Evolutionary conservation across 345 rosid species (phyloP).

Genomic region (Lepidium aucheri): DNA sequence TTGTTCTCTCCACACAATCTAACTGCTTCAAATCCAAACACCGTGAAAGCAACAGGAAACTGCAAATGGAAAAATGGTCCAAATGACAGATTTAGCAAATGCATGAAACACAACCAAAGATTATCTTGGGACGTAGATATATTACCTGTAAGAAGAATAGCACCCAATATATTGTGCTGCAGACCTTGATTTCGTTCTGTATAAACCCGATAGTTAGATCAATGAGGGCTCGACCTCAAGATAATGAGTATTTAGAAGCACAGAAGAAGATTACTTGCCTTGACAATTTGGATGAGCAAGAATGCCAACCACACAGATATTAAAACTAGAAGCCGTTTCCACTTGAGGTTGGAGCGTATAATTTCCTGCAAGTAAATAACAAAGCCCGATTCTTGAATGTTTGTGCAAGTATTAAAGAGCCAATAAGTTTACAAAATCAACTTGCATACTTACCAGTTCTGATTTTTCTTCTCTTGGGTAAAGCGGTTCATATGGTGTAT

Average conservation of each 20-base stretch:
- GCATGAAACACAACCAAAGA: not conserved
- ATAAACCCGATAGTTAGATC: not conserved
- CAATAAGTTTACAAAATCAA: not conserved
- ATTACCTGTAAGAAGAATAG: conserved; percentile 77
- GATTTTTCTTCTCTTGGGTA: conserved; percentile 65
- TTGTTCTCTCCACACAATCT: conserved; percentile 51
- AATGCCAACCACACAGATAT: conserved; percentile 52
- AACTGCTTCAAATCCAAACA: conserved; percentile 67
- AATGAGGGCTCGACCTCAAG: not conserved
- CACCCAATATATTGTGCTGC: conserved; percentile 71
- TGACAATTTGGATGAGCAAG: conserved; percentile 66
- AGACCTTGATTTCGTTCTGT: conserved; percentile 67
- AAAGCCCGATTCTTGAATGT: conserved; percentile 1
- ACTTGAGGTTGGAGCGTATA: conserved; percentile 55
- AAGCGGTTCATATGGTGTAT: conserved; percentile 66
- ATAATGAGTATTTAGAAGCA: not conserved
- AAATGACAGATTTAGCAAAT: not conserved
- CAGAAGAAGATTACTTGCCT: conserved; percentile 33
- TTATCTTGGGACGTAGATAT: not conserved
- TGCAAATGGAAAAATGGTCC: conserved; percentile 18
- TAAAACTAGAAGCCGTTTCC: conserved; percentile 54
- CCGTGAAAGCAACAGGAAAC: conserved; percentile 56
- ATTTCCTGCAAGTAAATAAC: conserved; percentile 41
- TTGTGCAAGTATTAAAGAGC: not conserved
- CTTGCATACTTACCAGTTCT: conserved; percentile 34